These are phyloP conservation scores for Colletotrichum sp. DNA, from an alignment of 2,329 filamentous ascomycete genomes.

Conservation along the genomic window DNA sequence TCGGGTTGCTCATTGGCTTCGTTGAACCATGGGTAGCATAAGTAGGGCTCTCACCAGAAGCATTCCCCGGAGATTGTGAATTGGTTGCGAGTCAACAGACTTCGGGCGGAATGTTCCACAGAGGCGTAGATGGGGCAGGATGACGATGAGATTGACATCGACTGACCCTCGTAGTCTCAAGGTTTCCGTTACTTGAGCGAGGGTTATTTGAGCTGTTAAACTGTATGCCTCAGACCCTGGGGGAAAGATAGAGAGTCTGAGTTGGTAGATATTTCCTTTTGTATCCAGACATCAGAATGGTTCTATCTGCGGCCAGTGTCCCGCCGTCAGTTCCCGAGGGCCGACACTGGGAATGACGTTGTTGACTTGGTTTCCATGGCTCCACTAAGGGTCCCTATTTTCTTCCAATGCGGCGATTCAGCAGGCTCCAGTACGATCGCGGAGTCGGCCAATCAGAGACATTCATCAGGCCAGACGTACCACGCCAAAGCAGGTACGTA, in stretches of 20 bases:
- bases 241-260: neutral
- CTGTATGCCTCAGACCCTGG: neutral
- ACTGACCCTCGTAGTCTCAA: neutral
- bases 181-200: neutral
- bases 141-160: neutral
- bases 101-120: neutral
- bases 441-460: constrained; percentile 2
- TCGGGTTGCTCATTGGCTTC: neutral
- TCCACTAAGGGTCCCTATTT: constrained; percentile 18
- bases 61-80: neutral
- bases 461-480: neutral
- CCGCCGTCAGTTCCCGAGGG: constrained; percentile 9
- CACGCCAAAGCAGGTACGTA: constrained; percentile 6
- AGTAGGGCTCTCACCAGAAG: neutral
- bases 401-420: constrained; percentile 19
- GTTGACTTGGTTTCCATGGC: constrained; percentile 16
- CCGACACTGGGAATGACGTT: constrained; percentile 18
- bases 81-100: neutral
- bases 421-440: constrained; percentile 5
- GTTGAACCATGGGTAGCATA: neutral
- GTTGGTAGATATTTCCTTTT: neutral
- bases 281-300: neutral
- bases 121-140: neutral
- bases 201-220: neutral
- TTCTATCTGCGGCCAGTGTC: neutral